These are phyloP conservation scores for Casaregolazyma suthepensis DNA, from an alignment of 1,139 yeast genomes.

Conservation along the genomic window DNA sequence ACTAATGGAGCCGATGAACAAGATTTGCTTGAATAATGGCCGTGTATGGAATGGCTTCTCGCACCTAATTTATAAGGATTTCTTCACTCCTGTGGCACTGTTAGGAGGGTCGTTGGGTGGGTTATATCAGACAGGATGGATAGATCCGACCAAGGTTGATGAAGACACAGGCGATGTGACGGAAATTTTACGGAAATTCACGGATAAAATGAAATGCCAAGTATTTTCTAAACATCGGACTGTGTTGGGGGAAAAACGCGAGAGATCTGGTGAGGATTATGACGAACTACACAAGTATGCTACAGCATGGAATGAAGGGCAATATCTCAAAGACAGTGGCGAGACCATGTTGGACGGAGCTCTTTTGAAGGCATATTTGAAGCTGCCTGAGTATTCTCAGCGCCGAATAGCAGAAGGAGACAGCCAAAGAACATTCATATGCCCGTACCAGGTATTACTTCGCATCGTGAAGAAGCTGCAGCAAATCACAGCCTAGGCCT, in stretches of 20 bases:
- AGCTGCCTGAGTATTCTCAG: neutral
- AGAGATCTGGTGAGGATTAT: neutral
- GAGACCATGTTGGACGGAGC: neutral
- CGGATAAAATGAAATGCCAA: neutral
- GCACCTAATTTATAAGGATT: neutral
- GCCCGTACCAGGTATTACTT: neutral
- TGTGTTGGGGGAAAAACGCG: too few relatives aligned
- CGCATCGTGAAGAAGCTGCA: neutral
- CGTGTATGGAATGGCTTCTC: constrained; percentile 4
- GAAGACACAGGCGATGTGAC: neutral
- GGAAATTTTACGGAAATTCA: neutral
- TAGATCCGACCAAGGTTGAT: neutral
- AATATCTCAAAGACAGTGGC: neutral
- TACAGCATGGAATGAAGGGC: neutral
- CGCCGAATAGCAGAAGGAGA: neutral
- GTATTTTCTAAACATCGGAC: too few relatives aligned
- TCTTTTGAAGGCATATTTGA: neutral
- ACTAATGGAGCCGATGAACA: constrained; percentile 2
- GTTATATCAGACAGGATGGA: constrained; percentile 7
- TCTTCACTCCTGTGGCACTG: constrained; percentile 1
- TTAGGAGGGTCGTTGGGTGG: constrained; percentile 3
- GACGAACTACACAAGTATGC: neutral
- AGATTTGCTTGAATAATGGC: neutral
- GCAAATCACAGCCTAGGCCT: neutral
- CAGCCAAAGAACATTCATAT: neutral